Evolutionary conservation across 306 rosid species (phyloP), one percentile per base, ranked within the genome.

Genomic region (Prunus kanzakura): DNA sequence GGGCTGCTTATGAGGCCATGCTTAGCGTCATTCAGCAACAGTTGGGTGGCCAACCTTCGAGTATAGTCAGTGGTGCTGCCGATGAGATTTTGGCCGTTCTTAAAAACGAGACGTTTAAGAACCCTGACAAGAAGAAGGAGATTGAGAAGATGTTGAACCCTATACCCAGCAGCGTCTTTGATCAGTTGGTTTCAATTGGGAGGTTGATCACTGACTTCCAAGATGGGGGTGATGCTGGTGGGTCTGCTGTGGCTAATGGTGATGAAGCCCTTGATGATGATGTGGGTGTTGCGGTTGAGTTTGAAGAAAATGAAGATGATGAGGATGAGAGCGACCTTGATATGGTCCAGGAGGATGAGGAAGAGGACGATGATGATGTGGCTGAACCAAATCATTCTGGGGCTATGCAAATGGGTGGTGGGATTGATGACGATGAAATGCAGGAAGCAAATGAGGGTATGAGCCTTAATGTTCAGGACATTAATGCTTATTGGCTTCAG

Each of bases 401-500:
- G 19, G 97, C 80, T 86, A 92, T 95, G 99, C 97, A 90, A 75
- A 92, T 90, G 97, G 99, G 93, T 20, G 91, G 92, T 69, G 96
- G 96, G 46, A 89, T 92, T 67, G 99, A 95, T 76, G 97, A 95
- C 11, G 97, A 95, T 57, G 96, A 95, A 61, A 84, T 86, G 96
- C 86, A 78, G 60, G 99, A 95, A 29, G 95, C 88, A 14, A 90
- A 89, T 22, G 99, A 90, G 69, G 96, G 96, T 16, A 88, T 88
- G 96, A 80, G 79, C 75, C 90, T 95, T 11, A 92, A 95, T 84
- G 99, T 91, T 74, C 97, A 92, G 86, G 97, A 89, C 82, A 92
- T 95, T 66, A 97, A 88, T 86, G 99, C 99, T 5, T 95, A 92
- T 81, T 95, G 99, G 99, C 91, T 95, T 71, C 99, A 95, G 85